Percentiles rank a stretch among this genome's conserved stretches.
Evolutionary conservation across 352 stramenopile species (phyloP).

Genomic region (Phytophthora sp.): DNA sequence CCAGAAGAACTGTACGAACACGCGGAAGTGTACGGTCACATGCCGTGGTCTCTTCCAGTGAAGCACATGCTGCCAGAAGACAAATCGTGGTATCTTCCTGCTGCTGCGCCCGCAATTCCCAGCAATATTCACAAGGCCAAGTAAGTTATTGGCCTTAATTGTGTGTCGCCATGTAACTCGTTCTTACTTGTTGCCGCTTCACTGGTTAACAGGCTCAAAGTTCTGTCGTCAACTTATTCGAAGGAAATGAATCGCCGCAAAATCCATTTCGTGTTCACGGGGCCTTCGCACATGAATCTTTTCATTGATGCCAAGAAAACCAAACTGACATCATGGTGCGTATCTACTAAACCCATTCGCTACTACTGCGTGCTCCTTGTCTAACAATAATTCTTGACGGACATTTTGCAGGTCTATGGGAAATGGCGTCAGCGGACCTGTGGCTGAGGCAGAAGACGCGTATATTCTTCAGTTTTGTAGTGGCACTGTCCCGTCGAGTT

Average conservation of each 20-base stretch:
- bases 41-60: conserved; percentile 69
- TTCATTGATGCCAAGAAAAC: conserved; percentile 81
- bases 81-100: conserved; percentile 75
- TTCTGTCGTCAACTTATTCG: conserved; percentile 69
- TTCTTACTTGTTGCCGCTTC: conserved; percentile 6
- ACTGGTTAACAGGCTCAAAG: conserved; percentile 47
- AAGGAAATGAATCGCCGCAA: conserved; percentile 53
- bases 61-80: conserved; percentile 70
- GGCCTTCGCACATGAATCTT: conserved; percentile 71
- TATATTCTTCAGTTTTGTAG: conserved; percentile 83
- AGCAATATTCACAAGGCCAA: conserved; percentile 29
- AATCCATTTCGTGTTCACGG: conserved; percentile 73
- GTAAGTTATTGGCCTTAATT: conserved; percentile 40
- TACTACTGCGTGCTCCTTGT: neutral
- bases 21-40: conserved; percentile 69
- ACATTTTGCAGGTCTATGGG: conserved; percentile 63
- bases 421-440: conserved; percentile 62
- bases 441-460: conserved; percentile 59
- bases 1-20: conserved; percentile 54
- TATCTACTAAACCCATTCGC: neutral
- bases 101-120: conserved; percentile 38
- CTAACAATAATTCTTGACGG: conserved; percentile 4
- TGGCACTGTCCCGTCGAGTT: conserved; percentile 55
- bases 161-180: neutral
- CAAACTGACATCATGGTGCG: conserved; percentile 69